phyloP scores from a whole-genome alignment of 352 stramenopile genomes.

The Phytophthora tubulina region DNA sequence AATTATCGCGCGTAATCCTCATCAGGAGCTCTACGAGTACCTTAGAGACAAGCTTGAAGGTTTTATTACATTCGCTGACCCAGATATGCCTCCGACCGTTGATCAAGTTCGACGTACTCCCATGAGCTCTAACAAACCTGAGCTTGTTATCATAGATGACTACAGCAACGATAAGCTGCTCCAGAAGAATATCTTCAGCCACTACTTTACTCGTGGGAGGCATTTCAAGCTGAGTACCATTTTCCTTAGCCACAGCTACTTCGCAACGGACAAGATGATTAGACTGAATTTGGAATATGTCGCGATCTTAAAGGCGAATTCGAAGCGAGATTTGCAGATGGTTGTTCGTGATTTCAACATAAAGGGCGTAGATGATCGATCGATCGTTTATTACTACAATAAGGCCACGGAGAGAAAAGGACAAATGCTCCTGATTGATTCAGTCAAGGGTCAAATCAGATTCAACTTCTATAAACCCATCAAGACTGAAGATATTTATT shows the following conservation, averaged over 20 bases:
- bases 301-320: slow-evolving; percentile 24
- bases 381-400: slow-evolving; percentile 23
- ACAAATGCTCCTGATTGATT: slow-evolving; percentile 17
- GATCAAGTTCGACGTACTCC: no score
- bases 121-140: no score
- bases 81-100: no score
- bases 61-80: no score
- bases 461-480: slow-evolving; percentile 18
- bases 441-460: slow-evolving; percentile 12
- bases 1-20: slow-evolving; percentile 18
- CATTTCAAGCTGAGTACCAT: slow-evolving; percentile 15
- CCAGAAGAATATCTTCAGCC: slow-evolving; percentile 1
- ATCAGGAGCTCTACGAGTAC: no score
- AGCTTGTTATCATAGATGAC: no score
- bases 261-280: slow-evolving; percentile 18
- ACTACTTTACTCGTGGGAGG: slow-evolving; percentile 3
- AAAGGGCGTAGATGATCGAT: slow-evolving; percentile 15
- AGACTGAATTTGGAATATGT: slow-evolving; percentile 12
- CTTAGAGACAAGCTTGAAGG: no score
- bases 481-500: no score
- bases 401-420: slow-evolving; percentile 13
- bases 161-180: slow-evolving; percentile 25
- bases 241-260: slow-evolving; percentile 19
- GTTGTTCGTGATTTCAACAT: slow-evolving; percentile 25
- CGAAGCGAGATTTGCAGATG: slow-evolving; percentile 23